Base-by-base conservation (phyloP, 2,329 filamentous ascomycete genomes). In the Paraphoma sp. region DNA sequence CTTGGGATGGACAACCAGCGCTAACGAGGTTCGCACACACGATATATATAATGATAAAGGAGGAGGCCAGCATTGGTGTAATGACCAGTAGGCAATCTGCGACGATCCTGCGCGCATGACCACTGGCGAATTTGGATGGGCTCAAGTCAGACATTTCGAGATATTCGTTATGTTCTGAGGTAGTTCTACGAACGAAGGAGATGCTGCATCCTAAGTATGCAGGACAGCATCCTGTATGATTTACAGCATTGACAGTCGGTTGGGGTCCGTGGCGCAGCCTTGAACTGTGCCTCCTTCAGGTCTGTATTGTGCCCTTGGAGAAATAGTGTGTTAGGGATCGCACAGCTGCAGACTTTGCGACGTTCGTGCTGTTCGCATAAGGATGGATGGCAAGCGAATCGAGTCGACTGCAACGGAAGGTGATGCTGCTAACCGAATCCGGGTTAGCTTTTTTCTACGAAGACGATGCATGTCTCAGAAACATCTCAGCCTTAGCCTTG, bases 61-160 rank as follows among this genome's bases (percentile, higher is more conserved):
- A 52, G 18, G 45, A 57, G 7, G 49, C 44, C 0, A 57, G 18
- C 57, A 60, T 60, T 14, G 57, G 54, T 14, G 43, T 45, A 10
- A 30, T 48, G 33, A 60, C 45, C 18, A 60, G 23, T 14, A 36
- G 3, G 10, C 10, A 10, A 3, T 36, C 10, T 14, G 33, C 14
- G 14, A 7, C 33, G 23, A 44, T 44, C 23, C 17, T 44, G 41
- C 42, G 49, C 33, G 45, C 47, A 60, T 16, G 47, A 33, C 16
- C 42, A 17, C 42, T 6, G 7, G 33, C 33, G 6, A 36, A 36
- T 10, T 14, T 36, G 33, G 33, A 36, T 3, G 33, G 33, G 33
- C 33, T 14, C 33, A 23, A 23, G 23, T 23, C 5, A 23, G 23
- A 23, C 23, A 23, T 23, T 23, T 23, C 23, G 5, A 23, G 23